Base-by-base conservation (phyloP, 2,329 filamentous ascomycete genomes). In the Trichothecium sympodiale region DNA sequence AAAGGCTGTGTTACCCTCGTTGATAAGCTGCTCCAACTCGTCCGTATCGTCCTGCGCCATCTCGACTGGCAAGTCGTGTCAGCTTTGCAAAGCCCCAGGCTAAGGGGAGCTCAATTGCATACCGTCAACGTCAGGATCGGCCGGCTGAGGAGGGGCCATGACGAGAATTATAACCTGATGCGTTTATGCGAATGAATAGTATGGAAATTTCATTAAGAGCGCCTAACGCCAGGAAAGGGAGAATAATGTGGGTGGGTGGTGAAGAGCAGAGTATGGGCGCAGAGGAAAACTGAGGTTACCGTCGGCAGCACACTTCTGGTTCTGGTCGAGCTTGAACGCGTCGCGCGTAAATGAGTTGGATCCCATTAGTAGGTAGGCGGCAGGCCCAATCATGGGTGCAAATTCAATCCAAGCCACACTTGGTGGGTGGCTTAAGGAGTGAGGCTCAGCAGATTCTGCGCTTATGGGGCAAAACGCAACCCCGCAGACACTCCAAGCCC, bases 21-120 rank as follows among this genome's bases (percentile, higher is more conserved):
- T 96, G 62, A 96, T 87, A 41, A 94, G 70, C 62, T 93, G 87
- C 61, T 93, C 82, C 53, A 84, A 78, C 46, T 83, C 71, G 55
- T 80, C 70, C 40, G 83, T 79, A 36, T 84, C 82, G 39, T 87
- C 80, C 41, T 77, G 71, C 32, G 39, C 46, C 55, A 60, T 57
- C 1, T 61, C 56, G 40, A 59, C 57, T 61, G 40, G 18, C 18
- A 18, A 20, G 29, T 38, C 17, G 39, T 38, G 29, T 41, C 29
- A 39, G 45, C 29, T n/a, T 28, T 10, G 28, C 28, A 16, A 29
- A 14, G 28, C 28, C 13, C 13, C 13, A n/a, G n/a, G n/a, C 7
- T 7, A 16, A 13, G 15, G 6, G 28, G 13, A n/a, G 13, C 15
- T n/a, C 7, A 29, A 29, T 29, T n/a, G 33, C 54, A 46, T 37